Evolutionary conservation across 352 stramenopile genomes (phyloP).

Genomic region (Phytopythium mirpurense): DNA sequence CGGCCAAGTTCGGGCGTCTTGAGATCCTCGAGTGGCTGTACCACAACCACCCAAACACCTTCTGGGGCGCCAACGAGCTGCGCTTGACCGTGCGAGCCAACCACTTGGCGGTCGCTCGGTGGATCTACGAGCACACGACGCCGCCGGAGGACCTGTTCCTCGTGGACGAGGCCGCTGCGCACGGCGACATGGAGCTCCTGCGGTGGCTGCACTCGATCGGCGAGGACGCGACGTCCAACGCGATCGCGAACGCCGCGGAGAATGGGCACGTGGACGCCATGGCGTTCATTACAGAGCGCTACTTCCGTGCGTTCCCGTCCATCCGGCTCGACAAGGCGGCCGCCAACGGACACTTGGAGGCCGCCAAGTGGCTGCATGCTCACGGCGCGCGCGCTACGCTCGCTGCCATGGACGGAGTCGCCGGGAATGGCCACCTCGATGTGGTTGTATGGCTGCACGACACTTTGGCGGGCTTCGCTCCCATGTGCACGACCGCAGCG

Average conservation of each 20-base stretch:
- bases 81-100: constrained; percentile 21
- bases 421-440: constrained; percentile 37
- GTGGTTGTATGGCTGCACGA: constrained; percentile 47
- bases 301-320: constrained; percentile 16
- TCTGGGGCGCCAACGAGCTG: constrained; percentile 25
- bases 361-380: constrained; percentile 14
- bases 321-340: constrained; percentile 33
- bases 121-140: constrained; percentile 26
- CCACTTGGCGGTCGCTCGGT: constrained; percentile 28
- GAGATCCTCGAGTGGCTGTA: constrained; percentile 27
- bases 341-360: constrained; percentile 29
- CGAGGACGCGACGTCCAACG: constrained; percentile 28
- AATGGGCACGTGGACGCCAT: constrained; percentile 35
- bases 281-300: constrained; percentile 28
- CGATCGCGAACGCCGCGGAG: constrained; percentile 29
- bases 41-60: constrained; percentile 16
- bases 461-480: constrained; percentile 8
- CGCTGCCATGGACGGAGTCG: constrained; percentile 39
- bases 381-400: constrained; percentile 20
- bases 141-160: constrained; percentile 11
- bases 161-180: constrained; percentile 22
- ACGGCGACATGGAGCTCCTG: constrained; percentile 35
- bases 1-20: constrained; percentile 20
- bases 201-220: constrained; percentile 26
- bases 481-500: constrained; percentile 15